Evolutionary conservation across 768 basidiomycete genomes (phyloP).

Genomic region (Amanita inopinata): DNA sequence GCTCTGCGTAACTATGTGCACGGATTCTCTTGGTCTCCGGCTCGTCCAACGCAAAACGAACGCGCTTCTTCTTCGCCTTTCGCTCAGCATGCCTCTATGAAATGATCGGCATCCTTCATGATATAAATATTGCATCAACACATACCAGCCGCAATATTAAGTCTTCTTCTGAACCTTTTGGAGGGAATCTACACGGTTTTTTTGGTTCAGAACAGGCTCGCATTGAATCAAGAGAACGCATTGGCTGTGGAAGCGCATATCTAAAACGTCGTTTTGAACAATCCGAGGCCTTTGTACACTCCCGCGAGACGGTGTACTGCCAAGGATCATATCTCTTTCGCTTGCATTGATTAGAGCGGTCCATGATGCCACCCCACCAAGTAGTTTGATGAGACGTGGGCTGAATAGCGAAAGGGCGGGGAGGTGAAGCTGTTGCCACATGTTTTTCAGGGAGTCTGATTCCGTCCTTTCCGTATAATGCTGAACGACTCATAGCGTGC

Average conservation of each 20-base stretch:
- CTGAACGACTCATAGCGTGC: no score
- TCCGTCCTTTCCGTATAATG: no score
- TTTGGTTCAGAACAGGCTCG: slow-evolving; percentile 10
- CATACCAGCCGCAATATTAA: slow-evolving; percentile 9
- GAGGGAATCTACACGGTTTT: slow-evolving; percentile 1
- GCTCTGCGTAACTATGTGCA: background rate
- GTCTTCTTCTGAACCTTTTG: slow-evolving; percentile 12
- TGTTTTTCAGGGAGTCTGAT: no score
- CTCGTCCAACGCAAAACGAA: slow-evolving; percentile 3
- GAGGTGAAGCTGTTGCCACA: no score
- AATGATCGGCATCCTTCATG: background rate
- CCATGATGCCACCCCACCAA: no score
- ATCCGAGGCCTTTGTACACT: no score
- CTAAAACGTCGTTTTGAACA: no score
- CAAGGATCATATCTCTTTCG: no score
- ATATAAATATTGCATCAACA: background rate
- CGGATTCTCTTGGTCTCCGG: slow-evolving; percentile 3
- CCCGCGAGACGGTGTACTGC: no score
- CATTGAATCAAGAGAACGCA: background rate
- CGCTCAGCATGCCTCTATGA: background rate
- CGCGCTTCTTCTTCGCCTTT: slow-evolving; percentile 1
- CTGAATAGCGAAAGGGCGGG: no score
- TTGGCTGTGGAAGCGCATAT: background rate
- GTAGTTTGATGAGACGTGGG: no score
- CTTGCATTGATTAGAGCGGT: no score